Evolutionary conservation across 257 asterid species (phyloP), one percentile per base, ranked within the genome.

Genomic region (Anisodus acutangulus): DNA sequence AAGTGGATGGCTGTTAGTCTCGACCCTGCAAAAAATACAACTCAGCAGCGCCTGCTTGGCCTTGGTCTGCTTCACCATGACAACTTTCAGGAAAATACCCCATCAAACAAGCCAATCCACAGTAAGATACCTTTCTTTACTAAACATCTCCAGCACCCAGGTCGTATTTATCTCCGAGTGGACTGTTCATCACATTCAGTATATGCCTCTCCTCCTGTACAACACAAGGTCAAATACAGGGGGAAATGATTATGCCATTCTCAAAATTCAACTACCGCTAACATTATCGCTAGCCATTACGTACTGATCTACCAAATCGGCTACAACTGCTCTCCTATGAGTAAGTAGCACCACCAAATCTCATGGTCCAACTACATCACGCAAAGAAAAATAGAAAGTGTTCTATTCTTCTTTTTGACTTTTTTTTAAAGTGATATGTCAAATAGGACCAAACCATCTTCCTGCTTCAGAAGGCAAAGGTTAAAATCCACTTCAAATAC

Each of bases 151-250:
- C 90, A 54, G 90, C 88, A 57, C 60, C 78, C 78, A 64, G 81
- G 81, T 81, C 43, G 72, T 82, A 82, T 80, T 85, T 84, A 79
- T 88, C 89, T 86, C 71, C 59, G 85, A 82, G 90, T 83, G 89
- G 87, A 85, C 84, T 86, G 88, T 91, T 87, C 78, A 66, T 63
- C 92, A 66, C 86, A 86, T 89, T 88, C 87, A 79, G 86, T 83
- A 84, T 82, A 83, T 93, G 90, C 86, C 91, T 90, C 89, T 87
- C 84, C 88, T 86, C 98, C 94, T 93, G 94, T 90, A 88, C 95
- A 91, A 93, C 94, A 91, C 92, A 90, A 93, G 91, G 93, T 92
- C 93, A 94, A 92, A 93, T 90, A 88, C 93, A 94, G 89, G 91
- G 88, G 90, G 91, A 89, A 90, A 84, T 86, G 83, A 89, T 89